phyloP scores from a whole-genome alignment of 345 rosid species.

The Jatropha curcas region DNA sequence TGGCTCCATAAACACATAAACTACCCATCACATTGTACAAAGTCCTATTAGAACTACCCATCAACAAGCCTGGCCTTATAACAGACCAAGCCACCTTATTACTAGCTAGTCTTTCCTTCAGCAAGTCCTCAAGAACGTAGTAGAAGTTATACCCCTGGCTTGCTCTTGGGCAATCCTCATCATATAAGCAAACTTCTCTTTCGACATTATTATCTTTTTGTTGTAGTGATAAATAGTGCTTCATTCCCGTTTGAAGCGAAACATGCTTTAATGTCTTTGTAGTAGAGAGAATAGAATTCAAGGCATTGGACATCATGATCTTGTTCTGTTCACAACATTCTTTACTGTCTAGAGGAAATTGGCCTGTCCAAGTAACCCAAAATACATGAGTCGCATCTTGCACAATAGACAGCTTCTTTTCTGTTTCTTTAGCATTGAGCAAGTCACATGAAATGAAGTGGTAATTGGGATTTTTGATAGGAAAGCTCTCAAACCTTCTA shows the following conservation, averaged over 20 bases:
- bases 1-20: conserved; percentile 68
- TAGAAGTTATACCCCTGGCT: conserved; percentile 49
- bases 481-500: conserved; percentile 48
- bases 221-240: conserved; percentile 62
- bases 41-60: conserved; percentile 67
- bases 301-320: conserved; percentile 66
- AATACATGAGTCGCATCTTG: conserved; percentile 70
- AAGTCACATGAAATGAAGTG: conserved; percentile 78
- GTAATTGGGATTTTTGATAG: conserved; percentile 44
- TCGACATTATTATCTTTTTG: conserved; percentile 21
- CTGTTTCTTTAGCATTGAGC: conserved; percentile 52
- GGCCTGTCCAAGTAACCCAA: conserved; percentile 83
- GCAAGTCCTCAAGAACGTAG: conserved; percentile 70
- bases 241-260: conserved; percentile 86
- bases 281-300: conserved; percentile 54
- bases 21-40: conserved; percentile 73
- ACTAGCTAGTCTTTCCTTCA: conserved; percentile 49
- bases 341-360: conserved; percentile 52
- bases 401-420: conserved; percentile 41
- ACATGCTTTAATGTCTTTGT: conserved; percentile 61
- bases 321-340: conserved; percentile 70
- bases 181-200: conserved; percentile 28
- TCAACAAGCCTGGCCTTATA: conserved; percentile 77
- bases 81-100: conserved; percentile 64
- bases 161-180: conserved; percentile 64